Evolutionary conservation across 2,329 filamentous ascomycete genomes (phyloP), one percentile per base, ranked within the genome.

Genomic region (Sarocladium oryzae): DNA sequence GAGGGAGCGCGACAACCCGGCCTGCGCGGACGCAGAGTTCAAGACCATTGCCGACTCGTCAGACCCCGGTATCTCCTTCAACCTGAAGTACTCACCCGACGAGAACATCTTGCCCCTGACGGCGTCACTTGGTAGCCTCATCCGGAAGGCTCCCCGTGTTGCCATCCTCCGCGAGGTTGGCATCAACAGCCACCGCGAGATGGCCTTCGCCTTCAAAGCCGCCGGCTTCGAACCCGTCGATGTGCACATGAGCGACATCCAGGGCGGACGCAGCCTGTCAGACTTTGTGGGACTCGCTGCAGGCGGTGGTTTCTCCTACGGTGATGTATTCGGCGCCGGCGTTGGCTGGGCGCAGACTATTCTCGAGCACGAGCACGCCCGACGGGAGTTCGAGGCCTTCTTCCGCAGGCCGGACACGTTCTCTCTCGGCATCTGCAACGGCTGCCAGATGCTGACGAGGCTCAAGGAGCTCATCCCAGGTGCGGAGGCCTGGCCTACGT

Each of bases 261-360:
- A 89, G 21, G 83, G 82, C 10, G 86, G 88, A 15, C 83, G 88
- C 55, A 90, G 88, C 0, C 82, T 99, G 8, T 78, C 84, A 36
- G 85, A 84, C 56, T 96, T 96, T 66, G 84, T 85, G 28, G 93
- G 93, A 58, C 78, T 97, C 43, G 93, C 92, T 32, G 90, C 90
- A n/a, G 95, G 91, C 57, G 93, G 93, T 64, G 93, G 93, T 48
- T 97, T 99, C 79, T 95, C 89, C 15, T 97, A 96, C 65, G 90
- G 90, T 59, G 88, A 92, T 60, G 72, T 75, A 15, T 68, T 97
- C 1, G 93, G 92, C 53, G 93, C 93, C n/a, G 93, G 93, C 50
- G 87, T 92, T 61, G 93, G 93, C 38, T 99, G 93, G 93, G 89
- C 93, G 4, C 91, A 95, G 70, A 92, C 88, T 2, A 90, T 97